Evolutionary conservation across 371 early-diverging fungal genomes (phyloP), one percentile per base, ranked within the genome.

Genomic region (Nematocida ironsii): DNA sequence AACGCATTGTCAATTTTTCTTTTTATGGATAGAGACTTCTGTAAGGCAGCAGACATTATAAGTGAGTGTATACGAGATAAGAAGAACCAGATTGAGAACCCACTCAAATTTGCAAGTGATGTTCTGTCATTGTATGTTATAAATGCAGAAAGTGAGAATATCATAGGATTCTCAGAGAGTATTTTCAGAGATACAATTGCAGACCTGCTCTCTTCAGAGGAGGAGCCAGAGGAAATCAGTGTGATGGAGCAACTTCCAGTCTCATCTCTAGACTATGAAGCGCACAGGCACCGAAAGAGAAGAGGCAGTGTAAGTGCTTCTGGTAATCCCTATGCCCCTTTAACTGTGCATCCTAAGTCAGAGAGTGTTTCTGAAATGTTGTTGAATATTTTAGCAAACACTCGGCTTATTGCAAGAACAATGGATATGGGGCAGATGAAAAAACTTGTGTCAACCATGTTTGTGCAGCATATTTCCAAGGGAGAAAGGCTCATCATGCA

Each of bases 401-500:
- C 80, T 4, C 55, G 80, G 45, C 61, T 78, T 5, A 71, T 78
- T 13, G 60, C 71, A 33, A 11, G 57, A 27, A 78, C 80, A 39
- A 78, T 86, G 72, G 78, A 73, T 66, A 33, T 58, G 45, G 72
- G 73, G 60, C 86, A 86, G 56, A 86, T 83, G 83, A 71, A 54
- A 47, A 74, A 70, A 27, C 73, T 86, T 3, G 83, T 86, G 5
- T 71, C 82, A n/a, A 82, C 82, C 16, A 86, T 84, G 85, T 54
- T 81, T 40, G 61, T 66, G 16, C 39, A 82, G 20, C 64, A 73
- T 13, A 62, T 84, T 9, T 50, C 61, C 11, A 62, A 67, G 25
- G 92, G 91, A 33, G 92, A 91, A 74, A 90, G 88, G 57, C 90
- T 98, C 50, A 95, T 96, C 83, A 90, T 89, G 67, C 96, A 98